Evolutionary conservation across 106 monocot genomes (phyloP), one percentile per base, ranked within the genome.

Genomic region (Xerophyta viscosa): DNA sequence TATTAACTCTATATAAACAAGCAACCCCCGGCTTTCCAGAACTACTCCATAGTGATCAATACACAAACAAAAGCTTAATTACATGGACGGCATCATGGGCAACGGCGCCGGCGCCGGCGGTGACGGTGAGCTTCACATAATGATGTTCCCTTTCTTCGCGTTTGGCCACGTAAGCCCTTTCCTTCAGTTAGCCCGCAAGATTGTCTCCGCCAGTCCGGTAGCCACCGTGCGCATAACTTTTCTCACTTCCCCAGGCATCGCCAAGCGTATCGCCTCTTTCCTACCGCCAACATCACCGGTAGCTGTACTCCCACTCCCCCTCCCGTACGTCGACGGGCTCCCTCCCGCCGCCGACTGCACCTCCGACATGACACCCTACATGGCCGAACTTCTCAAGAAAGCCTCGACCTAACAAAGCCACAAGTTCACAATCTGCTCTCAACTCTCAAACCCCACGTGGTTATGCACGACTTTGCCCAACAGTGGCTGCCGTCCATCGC

Each of bases 91-190:
- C 7, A 33, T 5, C 33, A 33, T 10, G 7, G 33, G 10, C n/a
- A n/a, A n/a, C n/a, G n/a, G n/a, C 33, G 33, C 10, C 33, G 33
- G 5, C n/a, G 43, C 3, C 18, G 19, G 8, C 20, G 46, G 46
- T 19, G 18, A 14, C 19, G 1, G n/a, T 19, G 6, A 52, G 27
- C 56, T 77, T 13, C 71, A 77, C 61, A 28, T 79, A 0, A 7
- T 65, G 49, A 61, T 79, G 65, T 74, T 69, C 46, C 79, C 79
- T 0, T 70, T 21, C 48, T 48, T 74, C 10, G 79, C 73, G 21
- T 74, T 74, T 47, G 79, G 79, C 41, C 79, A 79, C 65, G 74
- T 79, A 47, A 57, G 27, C 50, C 73, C 79, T 20, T 79, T 79
- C 68, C 36, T 56, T 15, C 64, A 79, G 45, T 73, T 79, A 8